Conservation (phyloP, 805 yeast genomes). For the Zygotorulaspora florentina region DNA sequence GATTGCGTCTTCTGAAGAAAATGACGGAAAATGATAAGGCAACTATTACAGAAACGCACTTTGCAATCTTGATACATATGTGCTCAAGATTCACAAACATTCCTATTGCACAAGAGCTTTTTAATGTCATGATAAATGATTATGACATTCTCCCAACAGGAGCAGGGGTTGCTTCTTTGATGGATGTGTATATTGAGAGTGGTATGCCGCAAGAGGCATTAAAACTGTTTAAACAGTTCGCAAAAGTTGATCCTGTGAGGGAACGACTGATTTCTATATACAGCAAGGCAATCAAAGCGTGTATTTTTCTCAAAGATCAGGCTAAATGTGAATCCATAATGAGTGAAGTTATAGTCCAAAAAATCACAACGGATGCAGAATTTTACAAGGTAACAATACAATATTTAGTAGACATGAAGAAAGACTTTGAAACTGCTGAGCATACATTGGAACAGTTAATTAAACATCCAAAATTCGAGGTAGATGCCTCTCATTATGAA, state of each 20-base stretch:
- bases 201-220: slow-evolving; percentile 20
- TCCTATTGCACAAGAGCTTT: slow-evolving; percentile 30
- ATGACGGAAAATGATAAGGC: slow-evolving; percentile 23
- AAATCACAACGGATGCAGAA: slow-evolving; percentile 18
- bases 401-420: slow-evolving; percentile 16
- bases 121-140: slow-evolving; percentile 28
- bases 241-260: not conserved
- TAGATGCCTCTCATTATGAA: slow-evolving; percentile 29
- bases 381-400: slow-evolving; percentile 24
- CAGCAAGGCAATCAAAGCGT: slow-evolving; percentile 24
- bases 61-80: slow-evolving; percentile 24
- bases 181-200: slow-evolving; percentile 28
- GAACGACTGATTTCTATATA: slow-evolving; percentile 16
- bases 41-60: slow-evolving; percentile 25
- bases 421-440: slow-evolving; percentile 24
- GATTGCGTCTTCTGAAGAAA: slow-evolving; percentile 29
- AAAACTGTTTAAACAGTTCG: slow-evolving; percentile 21
- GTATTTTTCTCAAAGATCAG: slow-evolving; percentile 15
- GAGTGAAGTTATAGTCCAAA: slow-evolving; percentile 10
- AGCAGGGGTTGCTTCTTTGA: slow-evolving; percentile 23
- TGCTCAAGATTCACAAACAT: slow-evolving; percentile 28
- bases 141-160: slow-evolving; percentile 31
- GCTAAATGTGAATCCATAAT: slow-evolving; percentile 21
- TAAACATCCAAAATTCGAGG: slow-evolving; percentile 13
- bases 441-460: slow-evolving; percentile 19